Percentiles rank a stretch among this genome's conserved stretches.
Conservation (phyloP, 441 rosid genomes). For the Capsella rubella region DNA sequence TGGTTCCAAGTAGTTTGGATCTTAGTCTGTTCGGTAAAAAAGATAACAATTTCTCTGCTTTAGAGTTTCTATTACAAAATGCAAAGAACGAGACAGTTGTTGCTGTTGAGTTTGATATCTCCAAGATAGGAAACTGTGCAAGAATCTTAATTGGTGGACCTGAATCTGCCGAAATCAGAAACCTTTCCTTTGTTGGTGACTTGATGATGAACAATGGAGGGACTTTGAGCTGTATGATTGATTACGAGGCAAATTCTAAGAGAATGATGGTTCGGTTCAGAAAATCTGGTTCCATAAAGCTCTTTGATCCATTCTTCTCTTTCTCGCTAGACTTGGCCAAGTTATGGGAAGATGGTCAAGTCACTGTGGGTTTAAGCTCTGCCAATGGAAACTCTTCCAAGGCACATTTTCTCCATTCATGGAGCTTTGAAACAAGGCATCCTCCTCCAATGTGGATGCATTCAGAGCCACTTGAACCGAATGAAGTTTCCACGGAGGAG, state of each 20-base stretch:
- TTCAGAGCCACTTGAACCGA: constrained; percentile 53
- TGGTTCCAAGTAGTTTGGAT: constrained; percentile 62
- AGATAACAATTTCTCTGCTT: constrained; percentile 57
- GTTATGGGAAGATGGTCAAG: constrained; percentile 55
- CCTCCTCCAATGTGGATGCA: constrained; percentile 76
- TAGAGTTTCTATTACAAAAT: constrained; percentile 27
- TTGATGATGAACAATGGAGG: constrained; percentile 35
- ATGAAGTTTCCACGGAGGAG: constrained; percentile 44
- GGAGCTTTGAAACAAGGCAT: constrained; percentile 66
- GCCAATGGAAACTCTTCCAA: constrained; percentile 63
- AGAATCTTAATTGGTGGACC: constrained; percentile 39
- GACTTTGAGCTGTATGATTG: constrained; percentile 57
- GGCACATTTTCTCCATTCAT: constrained; percentile 57
- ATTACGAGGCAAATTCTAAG: constrained; percentile 69
- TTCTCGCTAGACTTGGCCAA: constrained; percentile 58
- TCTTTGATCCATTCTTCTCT: constrained; percentile 63
- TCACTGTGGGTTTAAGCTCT: constrained; percentile 69
- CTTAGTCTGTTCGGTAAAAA: constrained; percentile 41
- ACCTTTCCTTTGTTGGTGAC: constrained; percentile 38
- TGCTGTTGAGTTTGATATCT: constrained; percentile 40
- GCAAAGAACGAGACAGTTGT: constrained; percentile 32
- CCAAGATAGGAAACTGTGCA: constrained; percentile 33
- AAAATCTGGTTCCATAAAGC: constrained; percentile 52
- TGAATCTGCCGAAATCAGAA: constrained; percentile 32
- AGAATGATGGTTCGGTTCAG: constrained; percentile 59